These are phyloP conservation scores for Podospora sp. DNA, from an alignment of 495 filamentous ascomycete genomes.

Conservation along the genomic window DNA sequence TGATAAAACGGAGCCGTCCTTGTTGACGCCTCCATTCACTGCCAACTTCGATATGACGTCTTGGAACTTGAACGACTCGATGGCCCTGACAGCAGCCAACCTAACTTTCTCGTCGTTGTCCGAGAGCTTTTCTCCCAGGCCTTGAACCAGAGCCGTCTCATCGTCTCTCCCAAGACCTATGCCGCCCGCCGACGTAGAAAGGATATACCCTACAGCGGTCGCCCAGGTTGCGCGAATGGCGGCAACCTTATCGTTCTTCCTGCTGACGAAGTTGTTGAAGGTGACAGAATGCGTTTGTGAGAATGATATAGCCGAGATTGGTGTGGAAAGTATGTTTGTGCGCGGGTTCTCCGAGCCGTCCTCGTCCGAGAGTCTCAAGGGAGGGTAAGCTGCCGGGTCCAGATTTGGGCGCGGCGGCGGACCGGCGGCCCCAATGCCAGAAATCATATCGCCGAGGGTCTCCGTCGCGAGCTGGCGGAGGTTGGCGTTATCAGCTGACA, in stretches of 20 bases:
- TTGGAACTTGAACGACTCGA: slow-evolving; percentile 74
- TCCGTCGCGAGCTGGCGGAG: slow-evolving; percentile 85
- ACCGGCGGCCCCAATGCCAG: slow-evolving; percentile 87
- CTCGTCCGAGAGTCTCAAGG: slow-evolving; percentile 65
- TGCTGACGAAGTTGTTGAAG: slow-evolving; percentile 79
- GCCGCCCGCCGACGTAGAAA: slow-evolving; percentile 79
- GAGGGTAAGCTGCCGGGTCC: slow-evolving; percentile 81
- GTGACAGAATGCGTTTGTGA: slow-evolving; percentile 73
- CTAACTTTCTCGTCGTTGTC: slow-evolving; percentile 91
- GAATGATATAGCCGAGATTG: slow-evolving; percentile 81
- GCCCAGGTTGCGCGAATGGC: slow-evolving; percentile 84
- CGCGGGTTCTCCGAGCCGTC: slow-evolving; percentile 45
- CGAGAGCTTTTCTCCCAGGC: slow-evolving; percentile 75
- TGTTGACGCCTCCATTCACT: slow-evolving; percentile 67
- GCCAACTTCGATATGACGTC: slow-evolving; percentile 82
- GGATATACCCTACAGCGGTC: slow-evolving; percentile 78
- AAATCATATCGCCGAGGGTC: slow-evolving; percentile 90
- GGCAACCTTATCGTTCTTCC: slow-evolving; percentile 80
- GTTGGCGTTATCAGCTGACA: slow-evolving; percentile 85
- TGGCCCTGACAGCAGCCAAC: slow-evolving; percentile 78
- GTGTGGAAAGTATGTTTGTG: slow-evolving; percentile 70
- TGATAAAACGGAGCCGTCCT: slow-evolving; percentile 69
- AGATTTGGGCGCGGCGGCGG: slow-evolving; percentile 71
- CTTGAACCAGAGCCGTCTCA: slow-evolving; percentile 69
- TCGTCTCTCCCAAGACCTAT: slow-evolving; percentile 79